Percentiles rank a stretch among this genome's conserved stretches.
These are phyloP conservation scores for Blastobotrys elegans DNA, from an alignment of 1,139 yeast genomes.

Conservation along the genomic window DNA sequence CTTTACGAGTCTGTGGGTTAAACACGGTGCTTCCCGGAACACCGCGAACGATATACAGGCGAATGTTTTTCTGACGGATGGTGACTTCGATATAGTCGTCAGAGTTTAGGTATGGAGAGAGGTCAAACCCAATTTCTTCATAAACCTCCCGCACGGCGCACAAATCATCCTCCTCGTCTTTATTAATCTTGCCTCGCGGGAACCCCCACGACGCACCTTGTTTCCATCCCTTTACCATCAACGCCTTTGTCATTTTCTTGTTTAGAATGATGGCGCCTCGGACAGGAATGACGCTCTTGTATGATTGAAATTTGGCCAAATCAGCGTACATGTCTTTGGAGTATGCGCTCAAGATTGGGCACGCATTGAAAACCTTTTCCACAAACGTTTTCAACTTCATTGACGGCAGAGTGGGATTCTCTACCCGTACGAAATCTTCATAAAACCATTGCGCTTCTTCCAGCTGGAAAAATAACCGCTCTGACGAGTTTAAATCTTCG, in stretches of 20 bases:
- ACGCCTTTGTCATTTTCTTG: constrained; percentile 58
- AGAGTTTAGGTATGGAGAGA: constrained; percentile 58
- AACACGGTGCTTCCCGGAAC: constrained; percentile 75
- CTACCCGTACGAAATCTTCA: constrained; percentile 71
- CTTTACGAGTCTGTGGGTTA: constrained; percentile 79
- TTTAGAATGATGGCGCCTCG: constrained; percentile 92
- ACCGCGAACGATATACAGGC: constrained; percentile 70
- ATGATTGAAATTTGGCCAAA: constrained; percentile 55
- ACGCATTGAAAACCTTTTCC: constrained; percentile 61
- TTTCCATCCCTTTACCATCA: constrained; percentile 83
- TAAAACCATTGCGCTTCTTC: constrained; percentile 99
- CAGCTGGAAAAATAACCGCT: constrained; percentile 85
- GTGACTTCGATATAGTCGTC: constrained; percentile 78
- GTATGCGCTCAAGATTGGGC: constrained; percentile 56
- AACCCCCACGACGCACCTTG: constrained; percentile 84
- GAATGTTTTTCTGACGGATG: constrained; percentile 76
- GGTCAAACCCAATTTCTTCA: constrained; percentile 95
- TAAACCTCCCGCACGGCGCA: constrained; percentile 93
- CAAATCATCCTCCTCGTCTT: constrained; percentile 82
- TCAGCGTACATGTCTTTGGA: constrained; percentile 27
- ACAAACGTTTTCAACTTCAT: constrained; percentile 81
- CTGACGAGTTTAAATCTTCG: constrained; percentile 82
- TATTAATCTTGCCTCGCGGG: constrained; percentile 94
- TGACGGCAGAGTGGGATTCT: constrained; percentile 72
- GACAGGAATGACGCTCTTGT: constrained; percentile 89